phyloP scores from a whole-genome alignment of 495 filamentous ascomycete genomes.

The Clohesyomyces aquaticus region DNA sequence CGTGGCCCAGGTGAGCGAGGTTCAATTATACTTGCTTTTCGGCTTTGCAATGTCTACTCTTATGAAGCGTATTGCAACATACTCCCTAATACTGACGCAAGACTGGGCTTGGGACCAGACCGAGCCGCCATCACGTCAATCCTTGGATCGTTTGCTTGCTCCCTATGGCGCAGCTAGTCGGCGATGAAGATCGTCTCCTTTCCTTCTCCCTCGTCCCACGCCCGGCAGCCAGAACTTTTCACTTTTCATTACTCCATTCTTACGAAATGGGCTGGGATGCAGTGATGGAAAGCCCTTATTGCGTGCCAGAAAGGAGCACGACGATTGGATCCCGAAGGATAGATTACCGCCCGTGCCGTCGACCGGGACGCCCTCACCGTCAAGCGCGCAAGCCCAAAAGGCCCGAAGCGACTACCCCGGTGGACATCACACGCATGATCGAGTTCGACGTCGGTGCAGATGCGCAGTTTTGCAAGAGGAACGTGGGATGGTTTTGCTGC shows the following conservation, averaged over 20 bases:
- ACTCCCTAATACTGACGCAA: slow-evolving; percentile 15
- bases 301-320: slow-evolving; percentile 7
- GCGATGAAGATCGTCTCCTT: neutral
- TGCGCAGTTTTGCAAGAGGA: neutral
- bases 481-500: neutral
- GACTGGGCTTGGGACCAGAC: neutral
- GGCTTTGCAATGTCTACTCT: slow-evolving; percentile 3
- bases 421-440: slow-evolving; percentile 18
- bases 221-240: neutral
- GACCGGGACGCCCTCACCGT: neutral
- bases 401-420: neutral
- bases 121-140: neutral
- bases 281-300: slow-evolving; percentile 4
- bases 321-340: slow-evolving; percentile 14
- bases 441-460: slow-evolving; percentile 1
- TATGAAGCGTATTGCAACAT: slow-evolving; percentile 27
- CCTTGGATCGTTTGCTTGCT: neutral
- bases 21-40: slow-evolving; percentile 16
- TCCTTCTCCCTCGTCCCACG: neutral
- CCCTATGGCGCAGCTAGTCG: neutral
- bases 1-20: neutral
- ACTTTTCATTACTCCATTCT: neutral
- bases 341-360: slow-evolving; percentile 2
- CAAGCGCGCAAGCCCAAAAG: slow-evolving; percentile 1
- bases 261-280: neutral